Base-by-base conservation (phyloP, 768 basidiomycete genomes). In the Terana coerulea region DNA sequence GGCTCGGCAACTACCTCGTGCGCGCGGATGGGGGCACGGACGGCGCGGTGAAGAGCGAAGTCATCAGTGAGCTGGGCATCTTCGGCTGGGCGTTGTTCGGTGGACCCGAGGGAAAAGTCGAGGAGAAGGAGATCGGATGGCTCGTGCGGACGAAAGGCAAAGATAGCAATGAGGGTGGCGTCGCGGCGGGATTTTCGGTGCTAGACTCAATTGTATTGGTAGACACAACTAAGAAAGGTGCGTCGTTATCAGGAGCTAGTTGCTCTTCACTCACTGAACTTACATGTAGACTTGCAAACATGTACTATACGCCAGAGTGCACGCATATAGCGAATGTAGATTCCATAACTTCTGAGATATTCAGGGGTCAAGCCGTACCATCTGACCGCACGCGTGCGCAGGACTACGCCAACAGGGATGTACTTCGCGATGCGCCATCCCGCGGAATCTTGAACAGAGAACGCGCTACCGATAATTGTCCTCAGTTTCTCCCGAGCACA, bases 141-240 rank as follows among this genome's bases (percentile, higher is more conserved):
- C 62, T 98, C 62, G 76, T 97, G 43, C 71, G 94, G 57, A 98
- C 94, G 5, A 98, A 97, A 61, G 90, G 87, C 4, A 85, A 82
- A 62, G 91, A 92, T 36, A 90, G 84, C 51, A 86, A 98, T 63
- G 95, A 99, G 63, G 94, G 94, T 5, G 93, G 94, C 3, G 75
- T 83, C 5, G 80, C 80, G 8, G 76, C 79, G 33, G 81, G 81
- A 9, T 76, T 74, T 53, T 69, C 70, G 21, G 74, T 75, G 6
- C 53, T 77, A 33, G 75, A 76, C 50, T 72, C 70, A 5, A 56
- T 75, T 19, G 59, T 75, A 5, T 58, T 76, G 12, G 68, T 74
- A 7, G 71, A 72, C 28, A 64, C n/a, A n/a, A n/a, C n/a, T n/a
- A n/a, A n/a, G 35, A 51, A 39, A 15, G 30, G 50, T 36, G 21